phyloP scores from a whole-genome alignment of 2,329 filamentous ascomycete genomes.

The Sporothrix variecibatus region DNA sequence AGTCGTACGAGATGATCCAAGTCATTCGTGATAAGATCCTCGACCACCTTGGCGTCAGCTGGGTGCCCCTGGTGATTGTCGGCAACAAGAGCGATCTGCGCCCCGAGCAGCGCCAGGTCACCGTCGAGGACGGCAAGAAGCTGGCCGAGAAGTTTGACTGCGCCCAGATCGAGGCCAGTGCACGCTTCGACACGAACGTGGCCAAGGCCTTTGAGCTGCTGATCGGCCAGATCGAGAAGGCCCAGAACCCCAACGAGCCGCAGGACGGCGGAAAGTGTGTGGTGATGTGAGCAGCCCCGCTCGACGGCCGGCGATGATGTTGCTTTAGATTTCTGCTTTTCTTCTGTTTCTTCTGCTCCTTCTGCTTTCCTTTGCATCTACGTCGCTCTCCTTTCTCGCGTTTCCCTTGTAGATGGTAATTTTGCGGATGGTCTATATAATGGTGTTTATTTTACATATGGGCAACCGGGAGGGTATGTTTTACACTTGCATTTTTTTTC shows the following conservation, averaged over 20 bases:
- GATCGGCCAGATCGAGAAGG: conserved; percentile 92
- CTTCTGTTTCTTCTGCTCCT: neutral
- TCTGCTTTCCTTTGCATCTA: neutral
- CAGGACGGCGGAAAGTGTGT: conserved; percentile 77
- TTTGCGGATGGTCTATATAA: conserved; percentile 5
- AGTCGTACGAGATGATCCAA: conserved; percentile 96
- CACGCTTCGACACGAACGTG: conserved; percentile 92
- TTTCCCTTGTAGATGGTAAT: conserved; percentile 8
- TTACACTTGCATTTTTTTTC: conserved; percentile 2
- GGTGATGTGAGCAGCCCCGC: conserved; percentile 67
- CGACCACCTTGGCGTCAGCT: conserved; percentile 91
- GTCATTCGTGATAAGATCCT: conserved; percentile 97
- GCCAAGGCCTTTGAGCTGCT: conserved; percentile 89
- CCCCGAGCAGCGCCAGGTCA: conserved; percentile 90
- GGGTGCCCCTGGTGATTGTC: conserved; percentile 89
- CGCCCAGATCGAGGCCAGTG: conserved; percentile 92
- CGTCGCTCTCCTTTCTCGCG: neutral
- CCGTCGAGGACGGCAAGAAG: conserved; percentile 79
- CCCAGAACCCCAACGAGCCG: conserved; percentile 84
- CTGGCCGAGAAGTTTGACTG: conserved; percentile 86
- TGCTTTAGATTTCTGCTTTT: neutral
- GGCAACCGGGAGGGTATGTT: conserved; percentile 9
- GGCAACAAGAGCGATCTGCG: conserved; percentile 96
- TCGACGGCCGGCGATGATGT: neutral
- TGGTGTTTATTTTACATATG: conserved; percentile 9